Evolutionary conservation across 257 asterid species (phyloP), one percentile per base, ranked within the genome.

Genomic region (Capsicum rhomboideum): DNA sequence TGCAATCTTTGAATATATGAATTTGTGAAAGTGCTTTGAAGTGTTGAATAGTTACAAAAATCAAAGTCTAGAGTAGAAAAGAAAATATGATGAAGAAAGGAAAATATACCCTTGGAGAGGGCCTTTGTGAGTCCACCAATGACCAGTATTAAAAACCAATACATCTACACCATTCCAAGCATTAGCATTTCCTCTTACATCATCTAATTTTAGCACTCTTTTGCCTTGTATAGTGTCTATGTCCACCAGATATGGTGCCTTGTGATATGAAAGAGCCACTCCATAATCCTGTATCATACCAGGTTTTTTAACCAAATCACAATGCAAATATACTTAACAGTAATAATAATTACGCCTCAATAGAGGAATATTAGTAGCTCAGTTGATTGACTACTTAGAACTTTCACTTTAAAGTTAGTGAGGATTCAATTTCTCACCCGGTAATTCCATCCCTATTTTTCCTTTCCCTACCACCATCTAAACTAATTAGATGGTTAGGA

Each of bases 51-150:
- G 10, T 21, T 40, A 68, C 28, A 67, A 34, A 64, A 67, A 34
- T 37, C 53, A 6, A 53, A 83, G 14, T 31, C 63, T 49, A 18
- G 69, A 42, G 31, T 50, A 16, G 37, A 52, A 3, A 23, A 6
- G 26, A 34, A 28, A 13, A 9, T 11, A 50, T 29, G 6, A 44
- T 56, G 81, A 49, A 52, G 20, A 21, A 53, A 59, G 34, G 28
- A 16, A 34, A 21, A 9, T n/a, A 66, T 91, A 96, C 98, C 98
- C 99, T 84, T 95, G 98, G 2, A 91, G 92, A 78, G 93, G 79
- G 13, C 98, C 99, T 87, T 85, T 90, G 28, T 97, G 99, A 50
- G 88, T 90, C 98, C 98, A 97, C 99, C 99, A 97, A 68, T 97
- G 99, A 3, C 99, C 99, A 3, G 99, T 95, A 92, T 97, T 91